Evolutionary conservation across 371 early-diverging fungal species (phyloP), one percentile per base, ranked within the genome.

Genomic region (Caulochytrium protostelioides): DNA sequence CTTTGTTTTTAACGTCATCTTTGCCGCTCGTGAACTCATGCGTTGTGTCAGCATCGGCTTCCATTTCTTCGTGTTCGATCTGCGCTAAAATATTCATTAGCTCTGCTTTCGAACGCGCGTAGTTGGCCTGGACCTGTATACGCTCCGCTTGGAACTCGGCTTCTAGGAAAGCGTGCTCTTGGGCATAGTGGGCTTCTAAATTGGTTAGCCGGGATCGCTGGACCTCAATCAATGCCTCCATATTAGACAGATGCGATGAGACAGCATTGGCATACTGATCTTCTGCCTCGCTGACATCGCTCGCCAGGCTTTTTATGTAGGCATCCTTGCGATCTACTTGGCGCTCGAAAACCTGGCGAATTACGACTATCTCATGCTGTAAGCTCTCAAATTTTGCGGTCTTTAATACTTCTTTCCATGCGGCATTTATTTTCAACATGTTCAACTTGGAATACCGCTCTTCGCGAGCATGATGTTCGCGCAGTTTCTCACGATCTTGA

Each of bases 1-100:
- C 59, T 48, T 62, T 64, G 43, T 67, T 67, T 28, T 60, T 60
- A 25, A 65, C 59, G 41, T 67, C 68, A 32, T 67, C 68, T 37
- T 56, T 50, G 29, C 53, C 22, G 8, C 52, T 51, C 9, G 59
- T 58, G 38, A 55, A 59, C 42, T 67, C 68, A 40, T 67, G 68
- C 30, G 46, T 52, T 17, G 68, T 56, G 42, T 67, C 68, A 0
- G 62, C 65, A 41, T 67, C 68, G 6, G 55, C 45, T 22, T 67
- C 68, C 14, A 43, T 43, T 32, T 55, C 62, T 23, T 64, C 62
- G 22, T 50, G 52, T 35, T 64, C 62, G 49, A 59, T 51, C 4
- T 65, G 34, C 4, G 52, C 41, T 38, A 65, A 50, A 33, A 67
- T 55, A 12, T 61, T 62, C 16, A 62, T 32, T 8, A 64, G 42